These are phyloP conservation scores for Fraxinus excelsior DNA, from an alignment of 257 asterid species.

Conservation along the genomic window DNA sequence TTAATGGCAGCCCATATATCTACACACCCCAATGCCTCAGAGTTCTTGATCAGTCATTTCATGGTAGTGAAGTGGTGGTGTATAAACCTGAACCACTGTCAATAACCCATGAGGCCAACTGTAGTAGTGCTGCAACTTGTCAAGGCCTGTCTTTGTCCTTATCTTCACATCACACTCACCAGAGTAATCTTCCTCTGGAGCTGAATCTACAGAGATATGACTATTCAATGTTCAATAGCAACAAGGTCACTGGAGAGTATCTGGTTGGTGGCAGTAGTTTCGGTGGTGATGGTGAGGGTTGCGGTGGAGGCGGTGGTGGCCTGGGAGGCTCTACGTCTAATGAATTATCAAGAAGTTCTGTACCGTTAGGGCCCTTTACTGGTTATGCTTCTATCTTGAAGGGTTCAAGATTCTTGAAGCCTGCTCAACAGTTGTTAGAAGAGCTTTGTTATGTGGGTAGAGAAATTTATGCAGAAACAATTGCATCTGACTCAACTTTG, in stretches of 20 bases:
- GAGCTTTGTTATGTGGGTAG: slow-evolving; percentile 76
- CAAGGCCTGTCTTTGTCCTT: slow-evolving; percentile 81
- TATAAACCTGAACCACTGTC: slow-evolving; percentile 36
- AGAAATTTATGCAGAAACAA: slow-evolving; percentile 52
- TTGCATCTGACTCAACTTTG: slow-evolving; percentile 33
- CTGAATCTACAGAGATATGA: slow-evolving; percentile 57
- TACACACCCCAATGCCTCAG: slow-evolving; percentile 49
- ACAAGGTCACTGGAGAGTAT: slow-evolving; percentile 30
- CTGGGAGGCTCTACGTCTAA: slow-evolving; percentile 25
- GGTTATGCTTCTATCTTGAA: slow-evolving; percentile 83
- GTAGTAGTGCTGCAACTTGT: slow-evolving; percentile 27
- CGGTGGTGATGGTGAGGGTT: slow-evolving; percentile 18
- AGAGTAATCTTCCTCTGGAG: slow-evolving; percentile 52
- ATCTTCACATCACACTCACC: slow-evolving; percentile 58
- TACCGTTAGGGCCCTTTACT: slow-evolving; percentile 80
- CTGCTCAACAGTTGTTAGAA: slow-evolving; percentile 82
- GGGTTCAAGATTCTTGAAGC: slow-evolving; percentile 79
- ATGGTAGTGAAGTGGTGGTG: slow-evolving; percentile 33
- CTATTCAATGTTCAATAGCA: slow-evolving; percentile 32
- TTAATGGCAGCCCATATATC: slow-evolving; percentile 40
- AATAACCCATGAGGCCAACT: slow-evolving; percentile 21
- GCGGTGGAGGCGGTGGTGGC: not conserved
- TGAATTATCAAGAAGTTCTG: slow-evolving; percentile 55
- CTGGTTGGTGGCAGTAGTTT: slow-evolving; percentile 11
- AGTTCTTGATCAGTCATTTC: slow-evolving; percentile 50